Evolutionary conservation across 441 rosid genomes (phyloP).

Genomic region (Mallotus repandus): DNA sequence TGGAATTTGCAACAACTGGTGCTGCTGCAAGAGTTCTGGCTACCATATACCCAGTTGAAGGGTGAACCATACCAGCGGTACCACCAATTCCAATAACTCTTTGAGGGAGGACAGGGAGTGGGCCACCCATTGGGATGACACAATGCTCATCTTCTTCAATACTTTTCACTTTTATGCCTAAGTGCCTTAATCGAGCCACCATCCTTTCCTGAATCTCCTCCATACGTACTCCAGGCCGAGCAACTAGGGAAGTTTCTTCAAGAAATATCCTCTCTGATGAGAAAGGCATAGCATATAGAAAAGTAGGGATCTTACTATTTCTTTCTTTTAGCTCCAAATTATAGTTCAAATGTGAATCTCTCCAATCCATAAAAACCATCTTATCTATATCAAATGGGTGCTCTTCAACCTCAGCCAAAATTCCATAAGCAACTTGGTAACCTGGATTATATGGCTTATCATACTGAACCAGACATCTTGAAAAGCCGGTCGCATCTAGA

Average conservation of each 20-base stretch:
- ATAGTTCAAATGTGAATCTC: constrained; percentile 69
- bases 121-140: constrained; percentile 97
- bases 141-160: constrained; percentile 93
- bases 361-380: constrained; percentile 98
- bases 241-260: constrained; percentile 90
- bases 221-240: constrained; percentile 76
- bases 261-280: constrained; percentile 73
- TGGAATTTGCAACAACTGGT: constrained; percentile 76
- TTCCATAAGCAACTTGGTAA: constrained; percentile 92
- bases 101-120: constrained; percentile 91
- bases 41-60: constrained; percentile 97
- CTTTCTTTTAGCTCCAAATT: constrained; percentile 47
- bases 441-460: constrained; percentile 95
- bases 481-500: constrained; percentile 96
- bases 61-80: constrained; percentile 97
- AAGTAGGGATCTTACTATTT: constrained; percentile 76
- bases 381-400: constrained; percentile 90
- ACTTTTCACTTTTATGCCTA: constrained; percentile 75
- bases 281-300: constrained; percentile 92
- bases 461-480: constrained; percentile 87
- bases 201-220: constrained; percentile 89
- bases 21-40: constrained; percentile 99
- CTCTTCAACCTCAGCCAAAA: constrained; percentile 87
- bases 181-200: constrained; percentile 85
- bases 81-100: constrained; percentile 93